Evolutionary conservation across 2,329 filamentous ascomycete genomes (phyloP), one percentile per base, ranked within the genome.

Genomic region (Exophiala sideris): DNA sequence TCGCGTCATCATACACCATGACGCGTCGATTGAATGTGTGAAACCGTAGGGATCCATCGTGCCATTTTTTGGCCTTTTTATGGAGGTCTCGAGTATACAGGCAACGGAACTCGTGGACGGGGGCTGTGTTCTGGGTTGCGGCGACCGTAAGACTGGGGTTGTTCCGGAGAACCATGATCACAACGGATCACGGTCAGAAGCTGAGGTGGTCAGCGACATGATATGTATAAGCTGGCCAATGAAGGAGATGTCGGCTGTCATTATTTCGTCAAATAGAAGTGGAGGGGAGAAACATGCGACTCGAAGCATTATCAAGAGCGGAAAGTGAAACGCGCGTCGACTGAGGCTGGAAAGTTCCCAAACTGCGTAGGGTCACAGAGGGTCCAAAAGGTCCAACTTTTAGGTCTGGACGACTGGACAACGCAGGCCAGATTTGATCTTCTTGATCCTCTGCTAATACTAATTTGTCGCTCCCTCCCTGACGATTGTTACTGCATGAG

Each of bases 41-140:
- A 61, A 87, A 95, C 60, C 87, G 88, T 57, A 96, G 81, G 48
- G 84, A 84, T 34, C 92, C 91, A 85, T 96, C 91, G 66, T 95
- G 89, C 91, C 91, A 96, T 57, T 89, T 79, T 69, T 96, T 96
- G 63, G 89, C 85, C 73, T 96, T 96, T 52, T 89, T 84, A 48
- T 85, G 84, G 39, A 95, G 70, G 67, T 96, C 91, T 67, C 89
- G 84, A 1, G 91, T 95, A 71, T 89, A 96, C 3, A 96, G 83
- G 69, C 91, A 96, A 58, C 83, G 80, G 70, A 87, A 95, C 66
- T 95, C 90, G 66, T 88, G 76, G 36, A 96, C 90, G 0, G 82
- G 78, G 1, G 91, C 89, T 16, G 85, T 87, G 64, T 82, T 84
- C 63, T 84, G 81, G 11, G 79, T 79, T 29, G 74, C 72, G 39